Base-by-base conservation (phyloP, 2,329 filamentous ascomycete genomes). In the Ophiostoma piceae region DNA sequence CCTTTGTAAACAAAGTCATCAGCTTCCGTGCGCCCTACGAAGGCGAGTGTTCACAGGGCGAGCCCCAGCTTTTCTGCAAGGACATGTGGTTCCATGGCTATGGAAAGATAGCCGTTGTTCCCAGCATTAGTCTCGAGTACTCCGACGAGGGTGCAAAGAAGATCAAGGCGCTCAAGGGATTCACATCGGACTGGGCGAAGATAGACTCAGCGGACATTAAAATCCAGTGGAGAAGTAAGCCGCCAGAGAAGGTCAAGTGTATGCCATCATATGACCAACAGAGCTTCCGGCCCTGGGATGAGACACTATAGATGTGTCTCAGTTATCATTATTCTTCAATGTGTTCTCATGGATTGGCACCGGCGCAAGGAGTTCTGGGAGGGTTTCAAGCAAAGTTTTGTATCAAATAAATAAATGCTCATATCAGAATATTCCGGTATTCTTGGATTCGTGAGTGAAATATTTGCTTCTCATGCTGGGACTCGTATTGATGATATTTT, bases 1-100 rank as follows among this genome's bases (percentile, higher is more conserved):
- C 84, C 0, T 74, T 88, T 9, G 70, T 85, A 8, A 72, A 70
- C 1, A 51, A n/a, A 2, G 26, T 35, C 11, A 75, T 66, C 6
- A 71, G 75, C 19, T 65, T 65, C 35, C 62, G 62, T 65, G 62
- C 19, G 22, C 62, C 32, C 3, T 65, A 65, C 19, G 73, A 74
- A 2, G 78, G 75, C 4, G 86, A 88, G 74, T 88, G 85, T 70
- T 78, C 75, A 12, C 81, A 84, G 72, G 85, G 85, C 2, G 86
- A 88, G 75, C 84, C 85, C 1, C 80, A 82, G 69, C 74, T 87
- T 12, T 83, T 88, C 62, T 84, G 83, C 72, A 87, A 87, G 71
- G 85, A 88, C 72, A 70, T 88, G 73, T 88, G 85, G 84, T 79
- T 74, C 16, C 72, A 75, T 5, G 83, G 84, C 2, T 81, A 80